Conservation (phyloP, 129 eudicot genomes). For the Flaveria robusta region DNA sequence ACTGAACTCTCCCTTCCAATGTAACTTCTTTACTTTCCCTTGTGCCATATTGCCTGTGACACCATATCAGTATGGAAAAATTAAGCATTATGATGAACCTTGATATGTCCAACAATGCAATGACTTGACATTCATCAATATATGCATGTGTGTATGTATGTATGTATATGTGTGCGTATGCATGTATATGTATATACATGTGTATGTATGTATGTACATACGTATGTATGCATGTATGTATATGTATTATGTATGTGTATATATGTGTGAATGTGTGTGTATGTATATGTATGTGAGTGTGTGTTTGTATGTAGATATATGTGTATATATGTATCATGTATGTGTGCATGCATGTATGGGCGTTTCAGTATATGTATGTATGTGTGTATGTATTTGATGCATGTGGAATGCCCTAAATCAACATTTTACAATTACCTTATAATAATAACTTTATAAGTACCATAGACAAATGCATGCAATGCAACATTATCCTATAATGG, state of each 20-base stretch:
- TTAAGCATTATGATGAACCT: constrained; percentile 10
- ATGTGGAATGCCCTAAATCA: not conserved
- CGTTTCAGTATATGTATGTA: too few species aligned
- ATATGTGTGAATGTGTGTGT: too few species aligned
- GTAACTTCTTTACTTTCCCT: constrained; percentile 96
- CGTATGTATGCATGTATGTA: rapidly evolving
- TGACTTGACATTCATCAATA: constrained; percentile 5
- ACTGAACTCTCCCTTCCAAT: constrained; percentile 96
- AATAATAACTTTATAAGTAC: not conserved
- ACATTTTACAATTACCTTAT: not conserved
- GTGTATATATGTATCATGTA: too few species aligned
- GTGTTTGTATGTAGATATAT: too few species aligned
- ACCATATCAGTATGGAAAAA: constrained; percentile 9
- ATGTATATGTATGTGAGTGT: too few species aligned
- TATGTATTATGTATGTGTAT: too few species aligned
- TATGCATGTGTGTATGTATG: too few species aligned
- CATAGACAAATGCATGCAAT: not conserved
- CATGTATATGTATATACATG: too few species aligned
- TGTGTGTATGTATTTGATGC: not conserved
- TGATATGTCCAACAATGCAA: constrained; percentile 17
- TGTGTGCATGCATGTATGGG: too few species aligned
- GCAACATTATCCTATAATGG: not conserved
- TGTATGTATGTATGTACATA: too few species aligned
- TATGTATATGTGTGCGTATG: too few species aligned
- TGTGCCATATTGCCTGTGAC: constrained; percentile 81